Evolutionary conservation across 164 flowering plant species (phyloP), one percentile per base, ranked within the genome.

Genomic region (Magnolia sinica): DNA sequence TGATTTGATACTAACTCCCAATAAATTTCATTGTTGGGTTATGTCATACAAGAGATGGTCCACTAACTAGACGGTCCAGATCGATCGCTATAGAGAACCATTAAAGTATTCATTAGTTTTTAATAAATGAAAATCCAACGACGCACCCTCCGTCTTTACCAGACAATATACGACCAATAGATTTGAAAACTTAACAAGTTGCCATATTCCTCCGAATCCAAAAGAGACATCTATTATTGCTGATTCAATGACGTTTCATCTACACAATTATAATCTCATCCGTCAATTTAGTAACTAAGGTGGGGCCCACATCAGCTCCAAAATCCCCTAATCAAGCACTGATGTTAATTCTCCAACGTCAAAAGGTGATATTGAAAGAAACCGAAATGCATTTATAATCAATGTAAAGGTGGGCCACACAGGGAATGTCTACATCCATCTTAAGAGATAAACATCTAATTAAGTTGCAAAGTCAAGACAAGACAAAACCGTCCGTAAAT

Each of bases 201-300:
- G 74, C 74, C 67, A 74, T 65, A 31, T 23, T 77, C 64, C 51
- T 70, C 63, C 68, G 13, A 71, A 74, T 81, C 75, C 27, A 50
- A 71, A 72, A 31, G 64, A 20, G 67, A 59, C 22, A 31, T 73
- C 5, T 51, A 61, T 74, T 67, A 64, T 78, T 66, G 80, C 79
- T 79, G 83, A 68, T 79, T 79, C 20, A 74, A 59, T 79, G 84
- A 82, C 81, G 73, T 82, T 71, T 80, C 81, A 81, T 80, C 83
- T 61, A 59, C 23, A 65, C 20, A 70, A 18, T 50, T 20, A 50
- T 50, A 49, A 50, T n/a, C 11, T 10, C 29, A 73, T 11, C 8
- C 65, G 20, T 73, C 76, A 76, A 76, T 76, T 67, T 45, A 76
- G 67, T 23, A 65, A 74, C 16, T 8, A 11, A 49, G 18, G 64